Evolutionary conservation across 202 grass and related monocot species (phyloP).

Genomic region (Carex arenaria): DNA sequence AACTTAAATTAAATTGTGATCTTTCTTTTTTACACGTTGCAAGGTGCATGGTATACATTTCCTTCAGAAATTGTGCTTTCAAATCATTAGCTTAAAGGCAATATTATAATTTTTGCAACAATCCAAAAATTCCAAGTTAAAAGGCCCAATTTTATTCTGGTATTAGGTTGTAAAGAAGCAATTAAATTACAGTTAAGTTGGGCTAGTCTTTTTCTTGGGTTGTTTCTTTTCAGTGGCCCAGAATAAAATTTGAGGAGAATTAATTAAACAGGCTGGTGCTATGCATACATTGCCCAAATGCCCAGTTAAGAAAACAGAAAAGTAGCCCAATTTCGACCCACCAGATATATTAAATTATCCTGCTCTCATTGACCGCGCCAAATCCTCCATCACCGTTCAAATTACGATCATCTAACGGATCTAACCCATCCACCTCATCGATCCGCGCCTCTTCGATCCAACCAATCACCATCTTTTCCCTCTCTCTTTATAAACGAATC

Average conservation of each 20-base stretch:
- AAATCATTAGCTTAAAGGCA: neutral
- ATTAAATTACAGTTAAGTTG: neutral
- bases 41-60: neutral
- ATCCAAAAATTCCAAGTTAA: neutral
- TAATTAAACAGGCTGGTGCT: neutral
- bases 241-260: too few relatives aligned
- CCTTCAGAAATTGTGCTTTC: neutral
- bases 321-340: neutral
- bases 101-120: neutral
- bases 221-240: too few relatives aligned
- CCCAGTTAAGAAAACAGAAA: neutral
- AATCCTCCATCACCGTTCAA: neutral
- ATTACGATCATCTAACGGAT: neutral
- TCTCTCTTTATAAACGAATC: neutral
- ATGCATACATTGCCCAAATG: neutral
- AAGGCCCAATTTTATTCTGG: neutral
- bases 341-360: neutral
- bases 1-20: neutral
- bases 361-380: neutral
- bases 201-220: too few relatives aligned
- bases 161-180: neutral
- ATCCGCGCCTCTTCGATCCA: neutral
- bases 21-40: neutral
- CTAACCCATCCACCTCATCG: neutral
- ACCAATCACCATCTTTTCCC: constrained; percentile 19